A percentile compares a stretch with the other conserved stretches of the same genome.
phyloP scores from a whole-genome alignment of 768 basidiomycete species.

The Rhodotorula diobovata region DNA sequence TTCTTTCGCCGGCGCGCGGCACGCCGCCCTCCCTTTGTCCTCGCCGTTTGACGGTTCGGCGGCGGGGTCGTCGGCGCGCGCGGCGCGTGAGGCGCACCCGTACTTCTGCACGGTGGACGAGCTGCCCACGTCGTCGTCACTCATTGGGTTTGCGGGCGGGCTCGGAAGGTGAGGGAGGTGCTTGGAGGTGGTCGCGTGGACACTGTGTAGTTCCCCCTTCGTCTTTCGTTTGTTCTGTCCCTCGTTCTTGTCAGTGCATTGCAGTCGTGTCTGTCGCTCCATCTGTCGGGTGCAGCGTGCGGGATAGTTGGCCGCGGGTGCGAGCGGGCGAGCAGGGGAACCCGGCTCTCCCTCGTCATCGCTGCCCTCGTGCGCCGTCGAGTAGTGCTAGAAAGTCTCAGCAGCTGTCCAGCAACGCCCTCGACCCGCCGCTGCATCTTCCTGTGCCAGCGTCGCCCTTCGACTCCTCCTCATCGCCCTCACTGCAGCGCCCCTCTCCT shows the following conservation, averaged over 20 bases:
- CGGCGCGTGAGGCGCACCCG: conserved; percentile 3
- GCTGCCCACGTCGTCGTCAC: neutral
- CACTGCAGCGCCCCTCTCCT: neutral
- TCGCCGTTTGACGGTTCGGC: too few species aligned
- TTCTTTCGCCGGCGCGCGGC: neutral
- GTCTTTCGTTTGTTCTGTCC: neutral
- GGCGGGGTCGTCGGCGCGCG: neutral
- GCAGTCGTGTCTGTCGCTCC: neutral
- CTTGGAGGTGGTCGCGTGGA: neutral
- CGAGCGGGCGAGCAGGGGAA: neutral
- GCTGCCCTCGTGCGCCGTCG: too few species aligned
- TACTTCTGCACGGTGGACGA: conserved; percentile 14
- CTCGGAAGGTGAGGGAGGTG: neutral
- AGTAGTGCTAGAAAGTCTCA: too few species aligned
- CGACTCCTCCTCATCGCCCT: neutral
- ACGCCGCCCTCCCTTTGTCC: neutral
- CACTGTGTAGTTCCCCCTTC: neutral
- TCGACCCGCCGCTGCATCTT: too few species aligned
- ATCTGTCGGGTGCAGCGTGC: neutral
- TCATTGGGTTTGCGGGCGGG: neutral
- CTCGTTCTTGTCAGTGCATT: neutral
- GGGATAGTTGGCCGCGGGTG: neutral
- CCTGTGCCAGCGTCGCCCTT: neutral
- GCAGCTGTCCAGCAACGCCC: too few species aligned
- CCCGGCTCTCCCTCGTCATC: too few species aligned